Evolutionary conservation across 345 rosid species (phyloP), one percentile per base, ranked within the genome.

Genomic region (Arabis alpina): DNA sequence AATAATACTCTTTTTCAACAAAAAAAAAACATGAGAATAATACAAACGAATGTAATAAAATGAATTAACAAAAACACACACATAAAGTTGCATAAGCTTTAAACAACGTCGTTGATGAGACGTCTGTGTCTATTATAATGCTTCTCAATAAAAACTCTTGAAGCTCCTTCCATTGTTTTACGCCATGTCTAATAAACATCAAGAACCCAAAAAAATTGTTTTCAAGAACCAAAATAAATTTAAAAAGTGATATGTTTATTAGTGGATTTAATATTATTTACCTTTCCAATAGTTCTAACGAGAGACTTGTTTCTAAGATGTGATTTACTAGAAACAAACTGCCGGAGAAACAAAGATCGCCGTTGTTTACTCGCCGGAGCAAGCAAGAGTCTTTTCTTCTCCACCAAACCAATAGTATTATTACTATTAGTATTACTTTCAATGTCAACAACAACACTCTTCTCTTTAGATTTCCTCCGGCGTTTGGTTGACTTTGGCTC

Each of bases 121-220:
- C 97, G 96, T 70, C 73, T 85, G 49, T 89, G 99, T 47, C 89
- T 80, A 68, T 85, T 84, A 69, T 84, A 88, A 61, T 85, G 95
- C 80, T 80, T 94, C 82, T 91, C 95, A 70, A 91, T 54, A 61
- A 94, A 80, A 39, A 83, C 83, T 63, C 78, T 84, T 0, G 96
- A 84, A 4, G 99, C 97, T 71, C 97, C 93, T 71, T 88, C 92
- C 57, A 94, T 75, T 12, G 97, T 89, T 71, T 73, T 88, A 14
- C 93, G 88, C 97, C 96, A 91, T 43, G 95, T 89, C 98, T 89
- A 82, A 81, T 89, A 82, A 81, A 56, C 5, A 56, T 3, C 52
- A 52, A 3, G 10, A 0, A 44, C 12, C 32, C 43, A 9, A 10
- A 10, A 14, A 40, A 56, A 27, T 49, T 3, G 11, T 61, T 61